phyloP scores from a whole-genome alignment of 768 basidiomycete genomes.

The Russula earlei region DNA sequence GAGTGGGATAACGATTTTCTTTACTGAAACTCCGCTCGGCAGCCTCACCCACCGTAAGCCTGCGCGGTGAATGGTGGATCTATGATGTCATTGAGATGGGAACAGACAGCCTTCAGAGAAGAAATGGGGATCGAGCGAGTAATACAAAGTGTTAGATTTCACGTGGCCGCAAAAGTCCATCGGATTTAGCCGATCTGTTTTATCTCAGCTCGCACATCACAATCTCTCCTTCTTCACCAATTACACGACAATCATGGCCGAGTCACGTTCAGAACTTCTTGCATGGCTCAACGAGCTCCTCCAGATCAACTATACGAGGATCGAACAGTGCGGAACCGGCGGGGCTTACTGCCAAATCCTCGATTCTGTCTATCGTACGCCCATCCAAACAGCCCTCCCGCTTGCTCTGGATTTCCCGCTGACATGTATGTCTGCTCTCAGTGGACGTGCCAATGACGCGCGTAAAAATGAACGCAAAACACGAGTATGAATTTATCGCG shows the following conservation, averaged over 20 bases:
- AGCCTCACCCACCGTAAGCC: too few species aligned
- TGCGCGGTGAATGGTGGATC: too few species aligned
- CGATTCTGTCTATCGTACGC: constrained; percentile 87
- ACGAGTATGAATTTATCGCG: constrained; percentile 89
- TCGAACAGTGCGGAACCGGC: constrained; percentile 87
- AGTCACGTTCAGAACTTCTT: constrained; percentile 80
- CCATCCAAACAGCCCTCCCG: background rate
- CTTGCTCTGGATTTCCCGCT: background rate
- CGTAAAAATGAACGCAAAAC: constrained; percentile 94
- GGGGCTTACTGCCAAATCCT: constrained; percentile 92
- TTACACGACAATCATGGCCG: constrained; percentile 37
- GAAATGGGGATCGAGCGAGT: too few species aligned
- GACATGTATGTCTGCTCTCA: constrained; percentile 25
- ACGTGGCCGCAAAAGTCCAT: background rate
- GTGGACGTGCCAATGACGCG: constrained; percentile 85
- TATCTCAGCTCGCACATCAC: too few species aligned
- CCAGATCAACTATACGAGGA: constrained; percentile 82
- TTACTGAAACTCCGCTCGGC: too few species aligned
- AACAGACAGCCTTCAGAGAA: too few species aligned
- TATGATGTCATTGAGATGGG: too few species aligned
- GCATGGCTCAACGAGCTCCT: constrained; percentile 93
- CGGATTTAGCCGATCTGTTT: too few species aligned
- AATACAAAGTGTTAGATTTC: too few species aligned
- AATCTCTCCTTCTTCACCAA: background rate
- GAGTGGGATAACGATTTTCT: too few species aligned